phyloP scores from a whole-genome alignment of 23 red algal genomes.

The Cyanidiococcus yangmingshanensis region DNA sequence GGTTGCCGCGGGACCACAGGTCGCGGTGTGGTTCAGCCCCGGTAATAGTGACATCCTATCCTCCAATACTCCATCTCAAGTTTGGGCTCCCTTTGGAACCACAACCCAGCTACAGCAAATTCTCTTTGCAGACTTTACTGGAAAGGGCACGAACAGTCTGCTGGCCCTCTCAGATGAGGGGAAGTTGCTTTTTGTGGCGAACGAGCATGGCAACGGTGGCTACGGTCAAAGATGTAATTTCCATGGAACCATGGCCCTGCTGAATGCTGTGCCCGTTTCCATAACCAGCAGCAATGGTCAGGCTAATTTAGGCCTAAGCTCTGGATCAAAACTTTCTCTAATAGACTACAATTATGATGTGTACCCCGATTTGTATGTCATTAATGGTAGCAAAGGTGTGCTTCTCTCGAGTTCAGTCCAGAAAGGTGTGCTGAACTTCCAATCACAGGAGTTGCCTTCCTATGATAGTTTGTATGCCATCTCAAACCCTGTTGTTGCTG shows the following conservation, averaged over 20 bases:
- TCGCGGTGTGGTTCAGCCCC: neutral
- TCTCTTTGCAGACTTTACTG: neutral
- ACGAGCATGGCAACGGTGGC: slow-evolving; percentile 2
- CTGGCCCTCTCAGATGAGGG: neutral
- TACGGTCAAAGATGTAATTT: slow-evolving; percentile 2
- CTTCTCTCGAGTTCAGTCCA: slow-evolving; percentile 23
- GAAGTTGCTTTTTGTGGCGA: neutral
- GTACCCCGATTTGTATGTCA: slow-evolving; percentile 41
- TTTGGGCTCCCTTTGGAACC: neutral
- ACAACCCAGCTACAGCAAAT: neutral
- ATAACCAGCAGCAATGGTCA: neutral
- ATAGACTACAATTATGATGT: slow-evolving; percentile 74
- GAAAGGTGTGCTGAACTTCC: slow-evolving; percentile 31
- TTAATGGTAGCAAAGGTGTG: slow-evolving; percentile 22
- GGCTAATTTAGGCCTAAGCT: neutral
- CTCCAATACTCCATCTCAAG: neutral
- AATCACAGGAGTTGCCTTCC: neutral
- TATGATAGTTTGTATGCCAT: slow-evolving; percentile 16
- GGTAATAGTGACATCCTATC: neutral
- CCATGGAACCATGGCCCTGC: neutral
- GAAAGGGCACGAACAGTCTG: neutral
- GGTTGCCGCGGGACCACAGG: neutral
- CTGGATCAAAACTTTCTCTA: slow-evolving; percentile 20
- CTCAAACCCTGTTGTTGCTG: slow-evolving; percentile 28
- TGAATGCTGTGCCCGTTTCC: neutral